These are phyloP conservation scores for Penicillium sp. DNA, from an alignment of 2,329 filamentous ascomycete species.

Conservation along the genomic window DNA sequence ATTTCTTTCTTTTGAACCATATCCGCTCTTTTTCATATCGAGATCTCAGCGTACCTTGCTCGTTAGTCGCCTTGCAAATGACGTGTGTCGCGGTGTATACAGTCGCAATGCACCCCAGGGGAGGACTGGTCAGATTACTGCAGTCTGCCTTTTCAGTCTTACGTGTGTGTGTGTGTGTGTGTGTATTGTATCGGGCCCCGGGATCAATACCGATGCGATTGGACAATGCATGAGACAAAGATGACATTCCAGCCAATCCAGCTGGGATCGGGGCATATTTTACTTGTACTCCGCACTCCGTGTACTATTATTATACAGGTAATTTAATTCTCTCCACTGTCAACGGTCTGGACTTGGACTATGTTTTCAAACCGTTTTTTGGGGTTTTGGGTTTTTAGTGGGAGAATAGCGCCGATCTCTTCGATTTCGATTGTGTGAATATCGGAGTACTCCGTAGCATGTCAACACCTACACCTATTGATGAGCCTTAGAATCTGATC, in stretches of 20 bases:
- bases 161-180: neutral
- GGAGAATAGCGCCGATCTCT: slow-evolving; percentile 4
- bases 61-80: neutral
- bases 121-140: slow-evolving; percentile 1
- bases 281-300: neutral
- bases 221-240: neutral
- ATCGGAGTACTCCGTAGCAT: neutral
- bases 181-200: neutral
- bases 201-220: neutral
- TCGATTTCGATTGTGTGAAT: neutral
- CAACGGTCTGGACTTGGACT: slow-evolving; percentile 2
- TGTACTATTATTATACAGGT: neutral
- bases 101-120: neutral
- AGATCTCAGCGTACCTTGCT: neutral
- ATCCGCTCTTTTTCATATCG: neutral
- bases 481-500: neutral
- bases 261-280: neutral
- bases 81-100: neutral
- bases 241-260: neutral
- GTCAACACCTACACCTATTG: neutral
- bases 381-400: neutral
- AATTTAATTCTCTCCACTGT: neutral
- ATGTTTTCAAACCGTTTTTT: slow-evolving; percentile 1
- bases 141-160: slow-evolving; percentile 1
- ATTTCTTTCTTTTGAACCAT: neutral